Base-by-base conservation (phyloP, 1,139 yeast genomes). In the Debaryomyces sp. region DNA sequence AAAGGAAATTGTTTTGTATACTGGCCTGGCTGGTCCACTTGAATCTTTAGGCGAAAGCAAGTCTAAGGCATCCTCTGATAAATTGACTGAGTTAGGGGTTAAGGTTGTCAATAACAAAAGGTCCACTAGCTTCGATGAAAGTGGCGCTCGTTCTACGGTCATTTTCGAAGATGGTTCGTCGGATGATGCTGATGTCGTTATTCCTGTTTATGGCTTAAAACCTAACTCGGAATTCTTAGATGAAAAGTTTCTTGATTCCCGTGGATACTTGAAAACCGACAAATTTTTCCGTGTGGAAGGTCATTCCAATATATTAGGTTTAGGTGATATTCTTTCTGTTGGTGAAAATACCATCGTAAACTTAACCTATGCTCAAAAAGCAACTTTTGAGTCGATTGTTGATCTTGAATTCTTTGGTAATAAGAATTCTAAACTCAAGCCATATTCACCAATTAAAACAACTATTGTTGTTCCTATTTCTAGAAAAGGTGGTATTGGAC, bases 401-500 rank as follows among this genome's bases (percentile, higher is more conserved):
- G 50, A 55, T 6, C 49, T 50, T 32, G 58, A 55, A 39, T 52
- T 66, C 5, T 60, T 62, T 41, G 60, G 54, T 6, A 46, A 45
- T 24, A 43, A 51, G 10, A 38, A 50, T 13, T 44, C 54, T 5
- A 44, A 39, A 5, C 52, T 60, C 22, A 55, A 52, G 36, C 44
- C 58, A 6, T 62, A 59, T 44, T 48, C 47, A 23, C 45, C 41
- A 7, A 46, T 51, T 5, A 44, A 43, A n/a, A 36, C 41, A 5
- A 56, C 57, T 1, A 44, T 59, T 10, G 12, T 69, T 1, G 63
- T 71, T 10, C 77, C 78, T 10, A 62, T 73, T 43, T 68, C 75
- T 4, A 64, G 60, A 51, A 53, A 59, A 2, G 75, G 75, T 21
- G 78, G 78, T 22, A 70, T 72, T 43, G 77, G 75, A 13, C 43